A percentile compares a stretch with the other conserved stretches of the same genome.
Conservation (phyloP, 768 basidiomycete genomes). For the Lactifluus volemus region DNA sequence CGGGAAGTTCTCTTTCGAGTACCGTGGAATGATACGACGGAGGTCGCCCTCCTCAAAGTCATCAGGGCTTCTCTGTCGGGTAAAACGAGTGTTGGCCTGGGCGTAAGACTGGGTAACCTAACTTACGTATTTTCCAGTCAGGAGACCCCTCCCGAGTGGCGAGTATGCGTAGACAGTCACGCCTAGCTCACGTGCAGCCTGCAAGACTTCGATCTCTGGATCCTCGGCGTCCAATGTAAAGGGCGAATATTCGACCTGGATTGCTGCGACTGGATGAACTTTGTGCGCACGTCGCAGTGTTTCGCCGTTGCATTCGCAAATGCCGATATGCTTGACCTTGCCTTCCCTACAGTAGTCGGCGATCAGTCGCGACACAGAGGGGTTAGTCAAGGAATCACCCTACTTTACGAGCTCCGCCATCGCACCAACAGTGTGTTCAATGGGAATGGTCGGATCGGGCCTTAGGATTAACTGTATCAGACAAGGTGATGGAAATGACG, state of each 20-base stretch:
- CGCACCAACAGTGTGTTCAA: conserved; percentile 17
- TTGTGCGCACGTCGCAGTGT: conserved; percentile 32
- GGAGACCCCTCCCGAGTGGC: conserved; percentile 41
- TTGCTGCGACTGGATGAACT: conserved; percentile 30
- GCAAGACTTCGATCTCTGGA: conserved; percentile 26
- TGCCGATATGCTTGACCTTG: conserved; percentile 30
- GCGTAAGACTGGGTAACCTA: not conserved
- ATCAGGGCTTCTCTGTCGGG: conserved; percentile 29
- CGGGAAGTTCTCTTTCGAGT: conserved; percentile 37
- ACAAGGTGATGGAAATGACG: not conserved
- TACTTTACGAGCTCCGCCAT: conserved; percentile 24
- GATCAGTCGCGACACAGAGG: not conserved
- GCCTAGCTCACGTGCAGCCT: conserved; percentile 33
- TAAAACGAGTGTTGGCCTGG: not conserved
- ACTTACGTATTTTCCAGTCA: conserved; percentile 38
- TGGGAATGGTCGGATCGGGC: conserved; percentile 12
- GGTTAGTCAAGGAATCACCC: conserved; percentile 26
- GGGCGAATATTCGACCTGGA: conserved; percentile 32
- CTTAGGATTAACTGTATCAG: not conserved
- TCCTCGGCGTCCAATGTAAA: conserved; percentile 31
- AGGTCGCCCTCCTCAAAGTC: conserved; percentile 36
- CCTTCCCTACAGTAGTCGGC: conserved; percentile 22
- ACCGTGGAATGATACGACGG: conserved; percentile 30
- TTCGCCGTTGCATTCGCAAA: conserved; percentile 28
- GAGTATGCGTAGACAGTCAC: conserved; percentile 35